Conservation (phyloP, 345 rosid genomes). For the Toxicodendron radicans region DNA sequence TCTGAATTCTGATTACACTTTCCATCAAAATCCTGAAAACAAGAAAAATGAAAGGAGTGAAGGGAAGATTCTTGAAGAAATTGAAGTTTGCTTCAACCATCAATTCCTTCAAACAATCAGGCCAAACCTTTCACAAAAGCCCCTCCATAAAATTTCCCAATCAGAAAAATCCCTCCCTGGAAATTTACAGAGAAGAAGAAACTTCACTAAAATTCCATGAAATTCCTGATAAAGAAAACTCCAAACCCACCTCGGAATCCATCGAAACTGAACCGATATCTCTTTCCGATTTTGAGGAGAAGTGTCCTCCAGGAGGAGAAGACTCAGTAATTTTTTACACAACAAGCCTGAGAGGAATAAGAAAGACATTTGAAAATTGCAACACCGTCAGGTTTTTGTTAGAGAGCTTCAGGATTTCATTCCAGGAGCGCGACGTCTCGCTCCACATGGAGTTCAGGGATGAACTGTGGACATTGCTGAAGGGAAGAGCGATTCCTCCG, state of each 20-base stretch:
- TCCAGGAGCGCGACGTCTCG: conserved; percentile 74
- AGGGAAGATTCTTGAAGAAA: conserved; percentile 65
- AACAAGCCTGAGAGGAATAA: conserved; percentile 70
- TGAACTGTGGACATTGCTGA: conserved; percentile 66
- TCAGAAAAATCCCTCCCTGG: conserved; percentile 26
- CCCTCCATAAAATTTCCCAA: conserved; percentile 19
- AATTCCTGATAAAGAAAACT: conserved; percentile 15
- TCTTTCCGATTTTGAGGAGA: conserved; percentile 43
- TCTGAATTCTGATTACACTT: conserved; percentile 10
- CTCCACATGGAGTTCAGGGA: conserved; percentile 74
- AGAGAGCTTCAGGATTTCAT: conserved; percentile 55
- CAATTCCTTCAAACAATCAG: conserved; percentile 38
- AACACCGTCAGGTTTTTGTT: conserved; percentile 55
- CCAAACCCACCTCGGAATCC: conserved; percentile 13
- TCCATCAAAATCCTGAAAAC: not conserved
- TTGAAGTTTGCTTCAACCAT: conserved; percentile 48
- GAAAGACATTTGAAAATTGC: conserved; percentile 87
- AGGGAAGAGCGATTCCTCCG: conserved; percentile 62
- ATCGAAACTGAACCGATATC: not conserved
- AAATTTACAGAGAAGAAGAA: conserved; percentile 29
- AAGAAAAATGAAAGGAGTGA: conserved; percentile 55
- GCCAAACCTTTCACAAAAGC: conserved; percentile 42
- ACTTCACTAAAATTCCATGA: conserved; percentile 12
- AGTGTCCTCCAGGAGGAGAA: conserved; percentile 70
- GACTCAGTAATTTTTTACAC: conserved; percentile 72